Percentiles rank a stretch among this genome's conserved stretches.
Conservation (phyloP, 2,329 filamentous ascomycete genomes). For the Ophiosphaerella herpotricha region DNA sequence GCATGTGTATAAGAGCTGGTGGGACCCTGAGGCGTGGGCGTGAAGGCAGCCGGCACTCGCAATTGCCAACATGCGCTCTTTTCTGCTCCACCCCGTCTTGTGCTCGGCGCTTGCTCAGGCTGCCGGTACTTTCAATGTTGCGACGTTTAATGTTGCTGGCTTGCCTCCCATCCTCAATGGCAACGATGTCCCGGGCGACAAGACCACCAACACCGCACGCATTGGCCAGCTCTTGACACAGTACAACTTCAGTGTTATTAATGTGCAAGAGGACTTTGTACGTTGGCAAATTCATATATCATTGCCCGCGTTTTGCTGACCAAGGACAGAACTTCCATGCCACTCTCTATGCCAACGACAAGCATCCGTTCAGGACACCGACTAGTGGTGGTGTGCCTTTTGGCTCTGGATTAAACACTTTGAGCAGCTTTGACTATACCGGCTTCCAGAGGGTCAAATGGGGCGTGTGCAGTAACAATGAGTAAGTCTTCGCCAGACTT, state of each 20-base stretch:
- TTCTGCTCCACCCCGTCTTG: conserved; percentile 11
- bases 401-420: conserved; percentile 67
- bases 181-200: conserved; percentile 67
- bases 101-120: conserved; percentile 23
- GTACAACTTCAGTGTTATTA: conserved; percentile 65
- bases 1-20: background rate
- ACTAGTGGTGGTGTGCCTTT: conserved; percentile 68
- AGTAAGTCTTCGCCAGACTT: conserved; percentile 13
- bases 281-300: background rate
- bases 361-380: conserved; percentile 63
- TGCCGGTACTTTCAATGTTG: conserved; percentile 55
- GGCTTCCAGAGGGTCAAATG: conserved; percentile 64
- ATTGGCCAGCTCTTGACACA: conserved; percentile 63
- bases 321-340: conserved; percentile 61
- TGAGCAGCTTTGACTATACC: conserved; percentile 63
- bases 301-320: background rate
- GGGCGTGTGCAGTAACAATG: conserved; percentile 58
- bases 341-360: conserved; percentile 64
- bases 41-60: background rate
- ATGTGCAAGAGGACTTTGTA: conserved; percentile 69
- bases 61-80: conserved; percentile 15
- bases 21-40: background rate
- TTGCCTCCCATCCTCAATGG: conserved; percentile 61
- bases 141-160: conserved; percentile 66
- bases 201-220: conserved; percentile 59